These are phyloP conservation scores for Neurospora terricola DNA, from an alignment of 495 filamentous ascomycete species.

Conservation along the genomic window DNA sequence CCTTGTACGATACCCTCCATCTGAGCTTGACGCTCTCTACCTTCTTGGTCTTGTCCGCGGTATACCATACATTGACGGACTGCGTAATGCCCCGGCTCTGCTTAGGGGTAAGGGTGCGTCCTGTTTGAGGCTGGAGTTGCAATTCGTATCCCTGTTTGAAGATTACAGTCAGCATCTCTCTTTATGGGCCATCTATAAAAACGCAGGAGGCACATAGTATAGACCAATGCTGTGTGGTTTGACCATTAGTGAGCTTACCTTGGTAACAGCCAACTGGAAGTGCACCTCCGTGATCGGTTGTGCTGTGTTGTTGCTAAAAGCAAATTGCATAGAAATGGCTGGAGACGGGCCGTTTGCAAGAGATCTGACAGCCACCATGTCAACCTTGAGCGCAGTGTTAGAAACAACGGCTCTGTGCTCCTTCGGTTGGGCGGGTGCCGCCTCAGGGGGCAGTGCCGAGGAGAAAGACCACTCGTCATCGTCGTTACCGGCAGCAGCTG, in stretches of 20 bases:
- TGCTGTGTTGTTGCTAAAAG: conserved; percentile 70
- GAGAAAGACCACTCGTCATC: conserved; percentile 94
- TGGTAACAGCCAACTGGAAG: conserved; percentile 88
- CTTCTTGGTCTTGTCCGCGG: conserved; percentile 56
- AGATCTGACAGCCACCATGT: conserved; percentile 36
- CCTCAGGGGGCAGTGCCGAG: conserved; percentile 68
- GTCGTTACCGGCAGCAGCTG: conserved; percentile 36
- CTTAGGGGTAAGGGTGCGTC: conserved; percentile 59
- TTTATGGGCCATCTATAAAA: neutral
- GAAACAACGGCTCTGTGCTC: conserved; percentile 39
- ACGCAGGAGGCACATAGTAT: neutral
- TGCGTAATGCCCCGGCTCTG: conserved; percentile 76
- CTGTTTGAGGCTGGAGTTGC: conserved; percentile 72
- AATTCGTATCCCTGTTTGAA: conserved; percentile 60
- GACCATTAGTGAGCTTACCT: conserved; percentile 44
- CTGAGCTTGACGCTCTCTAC: conserved; percentile 74
- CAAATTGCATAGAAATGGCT: conserved; percentile 49
- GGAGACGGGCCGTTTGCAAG: conserved; percentile 36
- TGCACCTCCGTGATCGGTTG: conserved; percentile 68
- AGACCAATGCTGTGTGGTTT: neutral
- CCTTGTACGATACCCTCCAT: conserved; percentile 74
- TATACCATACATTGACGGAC: conserved; percentile 58
- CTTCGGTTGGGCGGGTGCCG: conserved; percentile 25
- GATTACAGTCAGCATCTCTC: neutral
- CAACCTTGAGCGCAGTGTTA: conserved; percentile 40